Conservation (phyloP, 164 flowering plant genomes). For the Litsea cubeba region DNA sequence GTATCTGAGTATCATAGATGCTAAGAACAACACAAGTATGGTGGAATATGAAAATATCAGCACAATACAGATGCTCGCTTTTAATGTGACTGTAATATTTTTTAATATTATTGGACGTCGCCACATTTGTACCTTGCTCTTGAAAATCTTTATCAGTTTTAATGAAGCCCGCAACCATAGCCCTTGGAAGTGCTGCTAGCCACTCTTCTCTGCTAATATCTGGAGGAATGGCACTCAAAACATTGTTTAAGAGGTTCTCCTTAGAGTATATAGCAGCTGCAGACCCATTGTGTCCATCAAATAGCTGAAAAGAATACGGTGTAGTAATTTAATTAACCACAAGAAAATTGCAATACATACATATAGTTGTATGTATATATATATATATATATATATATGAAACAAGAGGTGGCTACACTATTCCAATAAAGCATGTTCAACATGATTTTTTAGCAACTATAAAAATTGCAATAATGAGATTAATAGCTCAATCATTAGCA, state of each 20-base stretch:
- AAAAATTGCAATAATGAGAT: no score
- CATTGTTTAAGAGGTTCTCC: slow-evolving; percentile 83
- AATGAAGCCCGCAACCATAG: slow-evolving; percentile 92
- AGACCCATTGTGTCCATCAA: slow-evolving; percentile 98
- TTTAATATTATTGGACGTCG: background rate
- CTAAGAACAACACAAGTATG: background rate
- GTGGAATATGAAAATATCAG: background rate
- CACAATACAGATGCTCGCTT: background rate
- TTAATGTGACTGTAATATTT: background rate
- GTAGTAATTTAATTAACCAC: background rate
- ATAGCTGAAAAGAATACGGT: slow-evolving; percentile 46
- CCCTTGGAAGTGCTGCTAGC: slow-evolving; percentile 90
- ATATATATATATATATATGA: no score
- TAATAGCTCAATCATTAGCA: background rate
- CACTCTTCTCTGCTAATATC: slow-evolving; percentile 92
- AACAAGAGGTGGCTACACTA: background rate
- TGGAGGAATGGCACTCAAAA: slow-evolving; percentile 75
- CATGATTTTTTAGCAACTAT: background rate
- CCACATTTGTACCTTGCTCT: slow-evolving; percentile 53
- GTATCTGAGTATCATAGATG: background rate
- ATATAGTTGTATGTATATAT: no score
- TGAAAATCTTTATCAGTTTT: slow-evolving; percentile 98
- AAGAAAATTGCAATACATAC: background rate
- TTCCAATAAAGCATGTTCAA: background rate
- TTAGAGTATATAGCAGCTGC: slow-evolving; percentile 89